Evolutionary conservation across 2,329 filamentous ascomycete species (phyloP).

Genomic region (Aciculosporium take): DNA sequence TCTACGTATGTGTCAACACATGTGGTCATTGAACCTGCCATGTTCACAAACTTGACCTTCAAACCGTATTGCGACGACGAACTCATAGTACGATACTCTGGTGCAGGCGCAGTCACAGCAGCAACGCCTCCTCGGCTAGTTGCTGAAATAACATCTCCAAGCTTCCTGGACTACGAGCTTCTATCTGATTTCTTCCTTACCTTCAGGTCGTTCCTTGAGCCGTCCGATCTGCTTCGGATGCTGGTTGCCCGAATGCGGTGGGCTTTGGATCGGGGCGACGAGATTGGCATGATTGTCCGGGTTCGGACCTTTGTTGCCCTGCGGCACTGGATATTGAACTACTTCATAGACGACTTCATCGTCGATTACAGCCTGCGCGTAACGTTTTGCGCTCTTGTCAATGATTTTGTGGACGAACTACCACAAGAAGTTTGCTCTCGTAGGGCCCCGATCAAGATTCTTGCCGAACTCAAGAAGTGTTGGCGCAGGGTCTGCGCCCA

Average conservation of each 20-base stretch:
- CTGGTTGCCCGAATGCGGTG: conserved; percentile 74
- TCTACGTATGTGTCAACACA: conserved; percentile 35
- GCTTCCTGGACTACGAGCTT: conserved; percentile 90
- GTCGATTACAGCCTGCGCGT: conserved; percentile 57
- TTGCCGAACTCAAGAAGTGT: conserved; percentile 90
- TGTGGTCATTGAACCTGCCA: conserved; percentile 49
- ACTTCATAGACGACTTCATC: conserved; percentile 90
- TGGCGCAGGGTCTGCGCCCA: conserved; percentile 83
- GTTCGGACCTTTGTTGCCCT: conserved; percentile 92
- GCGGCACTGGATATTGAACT: conserved; percentile 95
- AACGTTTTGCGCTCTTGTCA: conserved; percentile 69
- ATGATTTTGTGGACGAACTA: conserved; percentile 47
- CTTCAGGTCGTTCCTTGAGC: conserved; percentile 73
- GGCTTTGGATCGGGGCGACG: conserved; percentile 67
- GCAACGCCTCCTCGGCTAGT: conserved; percentile 84
- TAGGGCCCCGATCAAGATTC: conserved; percentile 61
- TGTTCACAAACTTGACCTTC: conserved; percentile 70
- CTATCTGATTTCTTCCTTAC: conserved; percentile 97
- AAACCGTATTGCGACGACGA: conserved; percentile 68
- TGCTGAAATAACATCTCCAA: conserved; percentile 90
- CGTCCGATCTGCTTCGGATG: conserved; percentile 64
- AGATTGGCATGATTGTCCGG: conserved; percentile 83
- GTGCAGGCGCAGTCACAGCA: conserved; percentile 62
- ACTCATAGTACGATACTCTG: conserved; percentile 68
- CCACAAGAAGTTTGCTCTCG: conserved; percentile 27